Evolutionary conservation across 2,329 filamentous ascomycete genomes (phyloP).

Genomic region (Leptographium flavum): DNA sequence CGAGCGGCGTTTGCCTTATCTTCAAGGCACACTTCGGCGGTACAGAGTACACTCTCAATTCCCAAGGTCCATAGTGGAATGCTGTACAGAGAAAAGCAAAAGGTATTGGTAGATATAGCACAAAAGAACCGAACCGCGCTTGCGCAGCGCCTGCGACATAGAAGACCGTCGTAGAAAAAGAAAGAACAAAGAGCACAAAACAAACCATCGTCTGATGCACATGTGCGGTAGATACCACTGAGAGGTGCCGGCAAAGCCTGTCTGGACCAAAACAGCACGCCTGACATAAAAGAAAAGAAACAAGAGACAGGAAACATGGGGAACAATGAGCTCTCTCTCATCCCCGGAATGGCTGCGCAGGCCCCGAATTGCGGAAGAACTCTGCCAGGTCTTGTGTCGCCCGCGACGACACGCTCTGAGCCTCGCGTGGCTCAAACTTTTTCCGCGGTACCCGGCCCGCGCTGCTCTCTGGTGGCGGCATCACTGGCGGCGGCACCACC

Average conservation of each 20-base stretch:
- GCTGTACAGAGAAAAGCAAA: neutral
- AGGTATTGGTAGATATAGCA: too few relatives aligned
- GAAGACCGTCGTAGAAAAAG: neutral
- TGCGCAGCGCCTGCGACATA: too few relatives aligned
- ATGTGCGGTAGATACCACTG: too few relatives aligned
- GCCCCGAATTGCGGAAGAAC: slow-evolving; percentile 56
- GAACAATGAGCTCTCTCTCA: neutral
- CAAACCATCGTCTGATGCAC: too few relatives aligned
- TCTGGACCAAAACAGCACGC: too few relatives aligned
- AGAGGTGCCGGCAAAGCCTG: too few relatives aligned
- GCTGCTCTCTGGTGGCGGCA: slow-evolving; percentile 4
- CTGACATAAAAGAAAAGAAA: too few relatives aligned
- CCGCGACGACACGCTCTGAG: slow-evolving; percentile 23
- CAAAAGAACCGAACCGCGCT: too few relatives aligned
- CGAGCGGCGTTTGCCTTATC: too few relatives aligned
- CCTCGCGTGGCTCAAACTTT: slow-evolving; percentile 42
- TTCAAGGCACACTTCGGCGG: too few relatives aligned
- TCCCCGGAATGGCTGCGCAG: slow-evolving; percentile 28
- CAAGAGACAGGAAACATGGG: too few relatives aligned
- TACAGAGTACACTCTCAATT: neutral
- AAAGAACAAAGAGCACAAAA: neutral
- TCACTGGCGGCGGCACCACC: slow-evolving; percentile 1
- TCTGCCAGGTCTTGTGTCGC: slow-evolving; percentile 55
- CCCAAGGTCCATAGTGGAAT: neutral
- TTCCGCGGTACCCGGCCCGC: slow-evolving; percentile 35